phyloP scores from a whole-genome alignment of 176 grass and related monocot species.

The Elaeis guineensis region DNA sequence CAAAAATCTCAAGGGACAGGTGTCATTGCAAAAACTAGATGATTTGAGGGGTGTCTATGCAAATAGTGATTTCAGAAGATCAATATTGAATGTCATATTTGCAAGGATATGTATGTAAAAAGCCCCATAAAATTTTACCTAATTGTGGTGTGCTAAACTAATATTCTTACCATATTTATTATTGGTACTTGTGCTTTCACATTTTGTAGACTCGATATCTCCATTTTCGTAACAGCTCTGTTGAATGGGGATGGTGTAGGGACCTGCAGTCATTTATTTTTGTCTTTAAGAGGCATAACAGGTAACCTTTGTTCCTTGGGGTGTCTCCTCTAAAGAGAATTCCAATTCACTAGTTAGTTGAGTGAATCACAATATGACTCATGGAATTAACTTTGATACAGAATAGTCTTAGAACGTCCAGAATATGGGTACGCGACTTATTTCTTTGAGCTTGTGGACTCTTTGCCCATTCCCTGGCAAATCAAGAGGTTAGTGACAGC shows the following conservation, averaged over 20 bases:
- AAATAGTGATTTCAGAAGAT: too few species aligned
- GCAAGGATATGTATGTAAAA: too few species aligned
- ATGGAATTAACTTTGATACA: constrained; percentile 25
- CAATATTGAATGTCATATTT: too few species aligned
- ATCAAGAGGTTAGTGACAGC: constrained; percentile 63
- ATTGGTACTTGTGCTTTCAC: constrained; percentile 8
- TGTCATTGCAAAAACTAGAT: too few species aligned
- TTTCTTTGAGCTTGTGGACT: constrained; percentile 80
- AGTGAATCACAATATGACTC: not conserved
- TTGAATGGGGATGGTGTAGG: constrained; percentile 99
- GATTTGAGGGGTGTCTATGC: too few species aligned
- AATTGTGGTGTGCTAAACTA: not conserved
- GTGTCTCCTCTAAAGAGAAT: not conserved
- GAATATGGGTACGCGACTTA: constrained; percentile 95
- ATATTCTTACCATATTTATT: constrained; percentile 11
- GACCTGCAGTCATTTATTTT: constrained; percentile 92
- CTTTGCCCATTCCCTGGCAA: constrained; percentile 64
- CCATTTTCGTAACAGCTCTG: constrained; percentile 56
- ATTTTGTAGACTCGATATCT: constrained; percentile 63
- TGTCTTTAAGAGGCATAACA: constrained; percentile 75
- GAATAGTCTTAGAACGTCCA: constrained; percentile 90
- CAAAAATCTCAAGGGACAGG: too few species aligned
- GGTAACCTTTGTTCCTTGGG: constrained; percentile 20
- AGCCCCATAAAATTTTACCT: too few species aligned
- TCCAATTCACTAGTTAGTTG: not conserved